Percentiles rank a stretch among this genome's conserved stretches.
phyloP scores from a whole-genome alignment of 495 filamentous ascomycete species.

The Aspergillus sclerotiicarbonarius region DNA sequence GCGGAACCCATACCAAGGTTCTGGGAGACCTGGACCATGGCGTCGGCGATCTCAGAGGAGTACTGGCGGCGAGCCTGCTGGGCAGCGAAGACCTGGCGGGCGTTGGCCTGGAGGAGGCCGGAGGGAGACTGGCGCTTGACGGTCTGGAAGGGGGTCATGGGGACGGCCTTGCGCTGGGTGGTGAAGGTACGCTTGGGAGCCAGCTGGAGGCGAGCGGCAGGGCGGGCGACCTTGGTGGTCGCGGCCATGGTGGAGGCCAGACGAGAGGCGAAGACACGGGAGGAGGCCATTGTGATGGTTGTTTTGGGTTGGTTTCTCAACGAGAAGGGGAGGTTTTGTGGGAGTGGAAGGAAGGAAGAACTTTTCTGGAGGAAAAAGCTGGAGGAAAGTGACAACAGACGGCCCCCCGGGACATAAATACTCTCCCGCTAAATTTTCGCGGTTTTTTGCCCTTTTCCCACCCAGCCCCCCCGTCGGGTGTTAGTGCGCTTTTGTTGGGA shows the following conservation, averaged over 20 bases:
- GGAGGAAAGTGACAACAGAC: conserved; percentile 40
- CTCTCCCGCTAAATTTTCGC: conserved; percentile 48
- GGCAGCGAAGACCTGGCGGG: conserved; percentile 61
- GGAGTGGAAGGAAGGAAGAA: conserved; percentile 24
- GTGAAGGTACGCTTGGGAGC: conserved; percentile 69
- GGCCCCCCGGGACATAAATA: conserved; percentile 41
- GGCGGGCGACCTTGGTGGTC: conserved; percentile 67
- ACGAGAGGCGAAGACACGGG: conserved; percentile 67
- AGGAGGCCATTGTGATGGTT: conserved; percentile 67
- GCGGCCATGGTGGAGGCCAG: conserved; percentile 75
- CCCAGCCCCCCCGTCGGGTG: conserved; percentile 33
- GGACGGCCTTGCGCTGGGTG: conserved; percentile 39
- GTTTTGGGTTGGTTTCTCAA: conserved; percentile 22
- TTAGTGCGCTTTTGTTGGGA: conserved; percentile 31
- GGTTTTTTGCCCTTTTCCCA: conserved; percentile 31
- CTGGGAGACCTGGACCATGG: conserved; percentile 84
- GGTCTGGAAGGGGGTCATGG: conserved; percentile 50
- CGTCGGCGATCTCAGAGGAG: conserved; percentile 77
- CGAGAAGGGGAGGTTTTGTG: conserved; percentile 24
- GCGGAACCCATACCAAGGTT: conserved; percentile 83
- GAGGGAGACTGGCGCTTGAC: conserved; percentile 66
- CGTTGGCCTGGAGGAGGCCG: conserved; percentile 59
- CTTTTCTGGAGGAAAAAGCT: conserved; percentile 43
- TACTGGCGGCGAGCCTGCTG: conserved; percentile 63
- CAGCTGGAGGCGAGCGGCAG: conserved; percentile 60